Conservation (phyloP, 139 green algal genomes). For the Asterochloris erici region DNA sequence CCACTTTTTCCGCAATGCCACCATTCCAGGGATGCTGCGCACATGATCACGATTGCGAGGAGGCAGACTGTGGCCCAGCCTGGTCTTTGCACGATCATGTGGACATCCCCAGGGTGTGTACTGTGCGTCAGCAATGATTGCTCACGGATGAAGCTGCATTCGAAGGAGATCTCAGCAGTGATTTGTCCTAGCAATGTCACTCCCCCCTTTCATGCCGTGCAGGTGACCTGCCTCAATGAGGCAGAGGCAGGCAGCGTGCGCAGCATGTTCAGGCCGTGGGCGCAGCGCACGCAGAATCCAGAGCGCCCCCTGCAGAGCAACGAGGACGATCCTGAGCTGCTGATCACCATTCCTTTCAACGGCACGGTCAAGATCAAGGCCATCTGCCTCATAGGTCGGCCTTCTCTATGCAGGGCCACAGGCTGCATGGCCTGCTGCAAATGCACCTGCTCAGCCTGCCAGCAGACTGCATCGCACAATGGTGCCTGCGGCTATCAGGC, state of each 20-base stretch:
- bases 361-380: slow-evolving; percentile 82
- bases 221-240: slow-evolving; percentile 84
- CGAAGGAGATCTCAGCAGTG: no score
- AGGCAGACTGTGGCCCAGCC: slow-evolving; percentile 66
- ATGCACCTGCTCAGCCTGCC: not conserved
- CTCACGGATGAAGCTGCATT: no score
- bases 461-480: no score
- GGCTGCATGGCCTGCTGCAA: not conserved
- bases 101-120: slow-evolving; percentile 46
- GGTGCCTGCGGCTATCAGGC: no score
- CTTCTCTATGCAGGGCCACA: not conserved
- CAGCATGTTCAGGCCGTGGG: slow-evolving; percentile 70
- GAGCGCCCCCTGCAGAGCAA: slow-evolving; percentile 54
- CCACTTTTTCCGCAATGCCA: slow-evolving; percentile 30
- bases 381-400: slow-evolving; percentile 66
- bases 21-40: slow-evolving; percentile 57
- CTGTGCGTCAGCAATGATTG: not conserved
- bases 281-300: slow-evolving; percentile 45
- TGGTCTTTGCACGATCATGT: slow-evolving; percentile 86
- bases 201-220: not conserved
- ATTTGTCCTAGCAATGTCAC: no score
- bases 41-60: slow-evolving; percentile 88
- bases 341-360: slow-evolving; percentile 85
- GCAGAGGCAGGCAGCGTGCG: slow-evolving; percentile 43
- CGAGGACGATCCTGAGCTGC: slow-evolving; percentile 84